phyloP scores from a whole-genome alignment of 2,329 filamentous ascomycete species.

The Fusarium irregulare region DNA sequence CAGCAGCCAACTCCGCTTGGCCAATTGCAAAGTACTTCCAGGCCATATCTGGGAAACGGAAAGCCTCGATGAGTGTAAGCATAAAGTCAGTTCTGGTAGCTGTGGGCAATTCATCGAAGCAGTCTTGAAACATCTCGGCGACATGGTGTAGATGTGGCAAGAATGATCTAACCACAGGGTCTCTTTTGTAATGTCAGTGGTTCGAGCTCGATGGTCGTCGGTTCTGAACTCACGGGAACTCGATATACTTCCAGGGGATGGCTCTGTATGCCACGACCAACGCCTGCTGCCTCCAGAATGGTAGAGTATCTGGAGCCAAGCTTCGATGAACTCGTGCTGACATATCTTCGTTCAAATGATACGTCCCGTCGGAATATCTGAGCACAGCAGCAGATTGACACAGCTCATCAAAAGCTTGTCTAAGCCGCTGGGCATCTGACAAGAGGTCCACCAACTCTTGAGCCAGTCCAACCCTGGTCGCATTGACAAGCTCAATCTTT shows the following conservation, averaged over 20 bases:
- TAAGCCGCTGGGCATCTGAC: conserved; percentile 22
- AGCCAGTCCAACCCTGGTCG: conserved; percentile 44
- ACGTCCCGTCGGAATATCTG: conserved; percentile 27
- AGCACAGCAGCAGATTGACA: conserved; percentile 16
- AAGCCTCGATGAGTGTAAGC: conserved; percentile 41
- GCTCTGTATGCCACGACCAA: conserved; percentile 36
- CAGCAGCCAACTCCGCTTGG: conserved; percentile 30
- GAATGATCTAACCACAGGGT: conserved; percentile 26
- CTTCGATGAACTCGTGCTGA: conserved; percentile 23
- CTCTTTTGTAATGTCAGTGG: conserved; percentile 26
- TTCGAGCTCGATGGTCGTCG: conserved; percentile 2
- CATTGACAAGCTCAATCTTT: conserved; percentile 45
- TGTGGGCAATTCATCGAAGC: conserved; percentile 24
- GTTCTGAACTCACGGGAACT: conserved; percentile 34
- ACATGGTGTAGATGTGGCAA: conserved; percentile 37
- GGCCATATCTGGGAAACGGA: conserved; percentile 38
- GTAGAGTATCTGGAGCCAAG: conserved; percentile 18
- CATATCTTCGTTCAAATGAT: conserved; percentile 36
- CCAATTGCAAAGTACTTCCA: conserved; percentile 40
- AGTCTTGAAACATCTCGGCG: conserved; percentile 26
- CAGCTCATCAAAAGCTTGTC: conserved; percentile 25
- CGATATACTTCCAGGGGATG: conserved; percentile 42
- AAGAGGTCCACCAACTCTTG: conserved; percentile 20
- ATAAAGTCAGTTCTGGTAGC: conserved; percentile 34
- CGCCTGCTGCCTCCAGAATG: conserved; percentile 37